Base-by-base conservation (phyloP, 768 basidiomycete genomes). In the Lepiota brunneoincarnata region DNA sequence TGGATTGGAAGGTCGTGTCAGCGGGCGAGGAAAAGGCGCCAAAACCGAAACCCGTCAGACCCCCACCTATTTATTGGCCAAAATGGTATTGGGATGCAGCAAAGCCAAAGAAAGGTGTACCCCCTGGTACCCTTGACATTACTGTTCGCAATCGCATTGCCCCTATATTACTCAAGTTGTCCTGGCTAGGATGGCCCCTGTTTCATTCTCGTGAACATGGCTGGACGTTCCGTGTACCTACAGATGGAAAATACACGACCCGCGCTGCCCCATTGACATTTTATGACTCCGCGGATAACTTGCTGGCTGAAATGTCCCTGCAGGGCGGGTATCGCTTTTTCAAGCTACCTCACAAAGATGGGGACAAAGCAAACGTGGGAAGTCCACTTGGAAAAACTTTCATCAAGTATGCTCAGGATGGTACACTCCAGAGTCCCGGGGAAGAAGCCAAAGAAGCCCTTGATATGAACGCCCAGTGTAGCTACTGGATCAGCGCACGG, bases 41-140 rank as follows among this genome's bases (percentile, higher is more conserved):
- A 36, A 73, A 72, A 43, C 46, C 62, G 0, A 75, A 73, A 50
- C 66, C 68, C 9, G 40, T 59, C 12, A 80, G 78, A 59, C 71
- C 72, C 3, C 76, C 76, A 10, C 72, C 78, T 0, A 77, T 85
- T 0, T 51, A 75, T n/a, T 98, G 95, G 93, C 96, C 95, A 1
- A 90, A 91, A 66, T 98, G 97, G 97, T 99, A 91, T 64, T 93
- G 88, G 90, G 94, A 98, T 21, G 80, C 92, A 2, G 75, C 87
- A 2, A 84, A 77, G 61, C 91, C 87, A 2, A 87, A 81, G 71
- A 86, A 85, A 65, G 84, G 75, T 54, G 63, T 75, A 52, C 74
- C 80, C 4, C 84, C 84, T 1, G 93, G 87, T 18, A 81, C 84
- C 2, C 78, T 97, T 24, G 93, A 98, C 63, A 72, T 98, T 58